Evolutionary conservation across 1,139 yeast species (phyloP).

Genomic region (Suhomyces anneliseae): DNA sequence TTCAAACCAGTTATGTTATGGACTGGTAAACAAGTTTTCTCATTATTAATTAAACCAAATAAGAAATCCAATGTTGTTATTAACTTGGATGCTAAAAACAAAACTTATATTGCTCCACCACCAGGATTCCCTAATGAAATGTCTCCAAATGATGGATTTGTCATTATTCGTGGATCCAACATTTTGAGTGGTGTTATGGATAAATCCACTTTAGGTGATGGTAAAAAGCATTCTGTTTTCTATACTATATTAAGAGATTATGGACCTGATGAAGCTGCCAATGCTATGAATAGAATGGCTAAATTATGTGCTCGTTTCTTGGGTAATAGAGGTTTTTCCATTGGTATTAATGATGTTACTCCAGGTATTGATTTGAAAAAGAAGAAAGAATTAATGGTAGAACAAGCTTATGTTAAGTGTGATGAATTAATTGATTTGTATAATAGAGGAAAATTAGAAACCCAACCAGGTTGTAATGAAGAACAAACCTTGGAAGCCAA

Average conservation of each 20-base stretch:
- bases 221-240: conserved; percentile 95
- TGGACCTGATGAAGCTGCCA: conserved; percentile 94
- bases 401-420: conserved; percentile 86
- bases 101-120: conserved; percentile 74
- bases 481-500: conserved; percentile 98
- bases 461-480: conserved; percentile 99
- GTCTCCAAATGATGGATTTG: conserved; percentile 97
- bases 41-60: conserved; percentile 84
- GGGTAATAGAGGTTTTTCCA: conserved; percentile 95
- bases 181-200: conserved; percentile 96
- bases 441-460: conserved; percentile 86
- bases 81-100: conserved; percentile 91
- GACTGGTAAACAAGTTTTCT: conserved; percentile 97
- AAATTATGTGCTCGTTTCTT: conserved; percentile 92
- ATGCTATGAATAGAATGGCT: conserved; percentile 98
- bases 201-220: conserved; percentile 94
- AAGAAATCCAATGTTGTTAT: conserved; percentile 72
- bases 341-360: conserved; percentile 96
- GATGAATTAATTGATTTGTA: conserved; percentile 83
- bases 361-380: conserved; percentile 78
- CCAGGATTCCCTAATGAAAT: conserved; percentile 78
- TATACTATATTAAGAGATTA: conserved; percentile 92
- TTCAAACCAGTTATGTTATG: conserved; percentile 85
- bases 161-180: conserved; percentile 85
- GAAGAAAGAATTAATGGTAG: conserved; percentile 87